A percentile compares a stretch with the other conserved stretches of the same genome.
These are phyloP conservation scores for Cryphonectria nitschkei DNA, from an alignment of 2,329 filamentous ascomycete species.

Conservation along the genomic window DNA sequence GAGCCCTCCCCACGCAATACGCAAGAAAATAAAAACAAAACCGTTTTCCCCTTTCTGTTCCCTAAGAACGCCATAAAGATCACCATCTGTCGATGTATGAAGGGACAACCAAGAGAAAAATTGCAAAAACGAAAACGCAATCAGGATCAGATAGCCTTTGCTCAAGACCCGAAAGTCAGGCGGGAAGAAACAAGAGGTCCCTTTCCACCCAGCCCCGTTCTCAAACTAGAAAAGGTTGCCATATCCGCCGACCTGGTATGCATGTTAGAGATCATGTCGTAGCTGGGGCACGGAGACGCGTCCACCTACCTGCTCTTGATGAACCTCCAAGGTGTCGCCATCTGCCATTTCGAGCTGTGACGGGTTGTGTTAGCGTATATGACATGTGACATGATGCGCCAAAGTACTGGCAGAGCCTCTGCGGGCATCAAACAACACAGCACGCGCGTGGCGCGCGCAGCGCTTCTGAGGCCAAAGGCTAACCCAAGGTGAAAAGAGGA, in stretches of 20 bases:
- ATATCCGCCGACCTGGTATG: constrained; percentile 59
- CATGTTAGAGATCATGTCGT: neutral
- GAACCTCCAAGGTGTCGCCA: constrained; percentile 93
- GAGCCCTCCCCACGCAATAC: neutral
- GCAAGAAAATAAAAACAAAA: constrained; percentile 3
- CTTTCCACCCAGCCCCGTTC: constrained; percentile 4
- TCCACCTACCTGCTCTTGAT: constrained; percentile 88
- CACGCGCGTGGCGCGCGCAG: constrained; percentile 7
- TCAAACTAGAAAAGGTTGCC: constrained; percentile 30
- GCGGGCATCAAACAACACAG: neutral
- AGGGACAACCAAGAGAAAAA: neutral
- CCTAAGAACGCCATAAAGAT: neutral
- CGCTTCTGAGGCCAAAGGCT: neutral
- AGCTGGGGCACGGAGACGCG: neutral
- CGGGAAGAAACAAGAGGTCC: neutral
- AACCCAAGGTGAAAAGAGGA: constrained; percentile 5
- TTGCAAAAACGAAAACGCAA: neutral
- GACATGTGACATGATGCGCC: constrained; percentile 31
- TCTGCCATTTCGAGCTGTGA: constrained; percentile 91
- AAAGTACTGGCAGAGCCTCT: neutral
- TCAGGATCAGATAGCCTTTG: neutral
- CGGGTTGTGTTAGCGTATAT: constrained; percentile 18
- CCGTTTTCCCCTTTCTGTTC: constrained; percentile 20
- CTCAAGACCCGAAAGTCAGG: neutral
- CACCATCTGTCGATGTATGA: constrained; percentile 7